These are phyloP conservation scores for Nicotiana rustica DNA, from an alignment of 305 asterid genomes.

Conservation along the genomic window DNA sequence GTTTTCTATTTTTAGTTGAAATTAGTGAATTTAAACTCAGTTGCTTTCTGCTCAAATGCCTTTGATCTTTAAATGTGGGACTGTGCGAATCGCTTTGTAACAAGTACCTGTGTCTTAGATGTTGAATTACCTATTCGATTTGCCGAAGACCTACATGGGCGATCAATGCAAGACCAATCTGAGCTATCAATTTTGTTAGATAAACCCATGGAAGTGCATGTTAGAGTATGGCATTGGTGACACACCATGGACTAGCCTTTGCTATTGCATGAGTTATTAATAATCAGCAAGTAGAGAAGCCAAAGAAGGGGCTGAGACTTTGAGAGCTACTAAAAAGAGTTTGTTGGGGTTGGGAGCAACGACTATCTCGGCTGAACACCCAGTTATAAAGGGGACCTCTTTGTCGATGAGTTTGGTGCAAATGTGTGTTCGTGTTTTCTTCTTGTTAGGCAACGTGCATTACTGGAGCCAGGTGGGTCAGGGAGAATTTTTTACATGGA, in stretches of 20 bases:
- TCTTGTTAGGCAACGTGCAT: background rate
- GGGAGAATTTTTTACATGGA: background rate
- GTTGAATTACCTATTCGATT: conserved; percentile 1
- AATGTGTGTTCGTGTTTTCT: background rate
- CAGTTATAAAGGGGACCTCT: background rate
- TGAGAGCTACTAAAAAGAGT: background rate
- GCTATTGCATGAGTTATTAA: background rate
- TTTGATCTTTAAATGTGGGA: background rate
- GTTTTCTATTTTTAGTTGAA: background rate
- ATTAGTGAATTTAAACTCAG: background rate
- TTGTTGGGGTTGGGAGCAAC: background rate
- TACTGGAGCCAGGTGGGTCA: conserved; percentile 13
- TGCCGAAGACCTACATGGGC: background rate
- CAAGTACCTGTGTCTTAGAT: background rate
- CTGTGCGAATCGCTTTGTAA: background rate
- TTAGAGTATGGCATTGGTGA: background rate
- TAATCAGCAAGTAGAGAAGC: background rate
- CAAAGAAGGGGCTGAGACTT: background rate
- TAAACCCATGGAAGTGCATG: background rate
- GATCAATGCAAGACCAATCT: background rate
- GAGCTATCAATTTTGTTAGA: background rate
- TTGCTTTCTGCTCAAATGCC: background rate
- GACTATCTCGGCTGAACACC: background rate
- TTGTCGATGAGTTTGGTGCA: background rate
- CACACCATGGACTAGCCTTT: background rate